Conservation (phyloP, 1,139 yeast species). For the Zygoascus sp. region DNA sequence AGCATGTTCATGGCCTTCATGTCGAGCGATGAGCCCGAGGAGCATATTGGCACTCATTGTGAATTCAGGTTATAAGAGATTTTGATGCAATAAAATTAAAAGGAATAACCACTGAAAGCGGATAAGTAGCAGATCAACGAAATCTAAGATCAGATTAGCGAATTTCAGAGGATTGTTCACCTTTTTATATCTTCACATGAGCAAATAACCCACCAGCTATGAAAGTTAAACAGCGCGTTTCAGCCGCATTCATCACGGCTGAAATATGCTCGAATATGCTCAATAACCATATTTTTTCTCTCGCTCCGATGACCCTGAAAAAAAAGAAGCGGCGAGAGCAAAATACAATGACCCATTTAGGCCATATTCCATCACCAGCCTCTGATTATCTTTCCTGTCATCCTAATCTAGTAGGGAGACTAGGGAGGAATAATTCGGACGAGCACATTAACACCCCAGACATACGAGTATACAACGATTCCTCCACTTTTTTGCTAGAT, state of each 20-base stretch:
- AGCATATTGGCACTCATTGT: background rate
- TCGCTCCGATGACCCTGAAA: background rate
- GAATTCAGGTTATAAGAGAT: too few species aligned
- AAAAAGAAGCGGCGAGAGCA: background rate
- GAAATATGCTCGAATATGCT: background rate
- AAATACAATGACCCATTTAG: background rate
- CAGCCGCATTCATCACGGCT: background rate
- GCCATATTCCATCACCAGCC: background rate
- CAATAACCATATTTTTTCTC: background rate
- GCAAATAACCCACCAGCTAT: background rate
- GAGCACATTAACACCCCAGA: too few species aligned
- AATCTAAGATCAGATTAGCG: background rate
- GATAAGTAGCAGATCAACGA: background rate
- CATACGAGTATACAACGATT: too few species aligned
- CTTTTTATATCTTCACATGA: background rate
- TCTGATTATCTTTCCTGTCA: background rate
- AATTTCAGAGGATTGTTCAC: background rate
- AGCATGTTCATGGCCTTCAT: constrained; percentile 6
- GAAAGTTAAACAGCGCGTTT: background rate
- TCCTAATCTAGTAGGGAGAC: background rate
- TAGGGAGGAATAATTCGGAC: background rate
- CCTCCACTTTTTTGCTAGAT: too few species aligned
- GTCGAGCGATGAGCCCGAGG: constrained; percentile 2
- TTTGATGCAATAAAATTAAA: too few species aligned
- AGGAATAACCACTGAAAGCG: background rate